Conservation (phyloP, 176 grass and related monocot genomes). For the Avena insularis region DNA sequence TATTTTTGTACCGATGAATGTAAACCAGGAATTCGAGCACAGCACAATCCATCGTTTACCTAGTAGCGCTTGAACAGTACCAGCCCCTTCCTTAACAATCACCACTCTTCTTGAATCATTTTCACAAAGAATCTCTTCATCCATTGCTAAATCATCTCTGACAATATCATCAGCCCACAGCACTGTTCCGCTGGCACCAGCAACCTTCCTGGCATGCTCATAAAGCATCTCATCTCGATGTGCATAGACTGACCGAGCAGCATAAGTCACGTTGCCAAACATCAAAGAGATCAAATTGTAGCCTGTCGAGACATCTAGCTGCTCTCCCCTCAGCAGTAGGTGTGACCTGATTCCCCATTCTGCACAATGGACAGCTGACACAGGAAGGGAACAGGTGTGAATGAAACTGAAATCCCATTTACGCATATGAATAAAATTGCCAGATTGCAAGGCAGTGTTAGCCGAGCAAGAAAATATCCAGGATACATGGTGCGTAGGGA, state of each 20-base stretch:
- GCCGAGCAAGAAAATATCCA: neutral
- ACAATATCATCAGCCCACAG: constrained; percentile 63
- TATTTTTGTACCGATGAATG: constrained; percentile 20
- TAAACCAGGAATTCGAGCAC: neutral
- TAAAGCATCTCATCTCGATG: constrained; percentile 79
- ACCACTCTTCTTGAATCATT: constrained; percentile 67
- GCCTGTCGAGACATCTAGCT: constrained; percentile 72
- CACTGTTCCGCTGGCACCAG: constrained; percentile 51
- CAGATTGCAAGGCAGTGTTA: neutral
- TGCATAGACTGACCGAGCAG: constrained; percentile 62
- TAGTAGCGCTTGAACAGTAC: constrained; percentile 59
- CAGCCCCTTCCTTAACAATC: constrained; percentile 89
- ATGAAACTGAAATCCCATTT: neutral
- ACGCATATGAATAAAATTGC: neutral
- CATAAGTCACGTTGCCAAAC: constrained; percentile 71
- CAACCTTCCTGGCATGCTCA: constrained; percentile 67
- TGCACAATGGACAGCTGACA: constrained; percentile 76
- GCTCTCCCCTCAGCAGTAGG: constrained; percentile 83
- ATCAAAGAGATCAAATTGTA: constrained; percentile 89
- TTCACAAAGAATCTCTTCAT: constrained; percentile 22
- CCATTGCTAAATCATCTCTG: constrained; percentile 34
- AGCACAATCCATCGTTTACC: constrained; percentile 45
- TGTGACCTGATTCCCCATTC: constrained; percentile 78
- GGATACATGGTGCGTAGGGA: neutral
- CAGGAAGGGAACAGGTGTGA: neutral